Percentiles rank a stretch among this genome's conserved stretches.
phyloP scores from a whole-genome alignment of 805 yeast species.

The Candida stauntonica region DNA sequence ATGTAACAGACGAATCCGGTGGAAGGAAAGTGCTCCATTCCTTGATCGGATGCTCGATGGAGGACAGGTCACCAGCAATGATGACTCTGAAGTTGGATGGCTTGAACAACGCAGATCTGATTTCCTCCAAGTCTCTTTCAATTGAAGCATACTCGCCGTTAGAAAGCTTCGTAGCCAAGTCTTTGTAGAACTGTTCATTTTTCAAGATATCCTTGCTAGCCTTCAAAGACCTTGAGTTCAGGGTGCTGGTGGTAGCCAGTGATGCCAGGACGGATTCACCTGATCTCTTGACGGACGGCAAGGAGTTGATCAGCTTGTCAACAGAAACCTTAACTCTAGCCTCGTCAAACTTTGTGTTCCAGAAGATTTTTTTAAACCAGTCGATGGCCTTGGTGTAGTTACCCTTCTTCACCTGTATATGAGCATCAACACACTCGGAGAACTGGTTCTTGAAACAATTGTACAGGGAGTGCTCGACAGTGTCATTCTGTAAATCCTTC shows the following conservation, averaged over 20 bases:
- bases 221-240: conserved; percentile 56
- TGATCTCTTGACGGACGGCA: conserved; percentile 38
- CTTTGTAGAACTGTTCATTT: conserved; percentile 54
- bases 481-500: conserved; percentile 64
- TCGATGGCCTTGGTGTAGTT: conserved; percentile 67
- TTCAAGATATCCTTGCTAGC: conserved; percentile 61
- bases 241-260: conserved; percentile 47
- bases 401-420: conserved; percentile 52
- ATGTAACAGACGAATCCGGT: not conserved
- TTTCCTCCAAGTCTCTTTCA: conserved; percentile 43
- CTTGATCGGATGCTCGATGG: conserved; percentile 50
- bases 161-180: conserved; percentile 44
- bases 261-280: conserved; percentile 59
- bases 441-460: conserved; percentile 56
- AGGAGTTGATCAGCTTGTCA: conserved; percentile 37
- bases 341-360: conserved; percentile 65
- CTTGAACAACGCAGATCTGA: conserved; percentile 49
- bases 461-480: conserved; percentile 53
- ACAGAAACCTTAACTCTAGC: conserved; percentile 59
- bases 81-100: conserved; percentile 60
- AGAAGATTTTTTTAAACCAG: conserved; percentile 70
- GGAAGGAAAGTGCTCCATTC: conserved; percentile 44
- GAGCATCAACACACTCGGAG: conserved; percentile 61
- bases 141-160: conserved; percentile 49
- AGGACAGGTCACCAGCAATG: conserved; percentile 62